Evolutionary conservation across 2,329 filamentous ascomycete species (phyloP).

Genomic region (Verticillium longisporum): DNA sequence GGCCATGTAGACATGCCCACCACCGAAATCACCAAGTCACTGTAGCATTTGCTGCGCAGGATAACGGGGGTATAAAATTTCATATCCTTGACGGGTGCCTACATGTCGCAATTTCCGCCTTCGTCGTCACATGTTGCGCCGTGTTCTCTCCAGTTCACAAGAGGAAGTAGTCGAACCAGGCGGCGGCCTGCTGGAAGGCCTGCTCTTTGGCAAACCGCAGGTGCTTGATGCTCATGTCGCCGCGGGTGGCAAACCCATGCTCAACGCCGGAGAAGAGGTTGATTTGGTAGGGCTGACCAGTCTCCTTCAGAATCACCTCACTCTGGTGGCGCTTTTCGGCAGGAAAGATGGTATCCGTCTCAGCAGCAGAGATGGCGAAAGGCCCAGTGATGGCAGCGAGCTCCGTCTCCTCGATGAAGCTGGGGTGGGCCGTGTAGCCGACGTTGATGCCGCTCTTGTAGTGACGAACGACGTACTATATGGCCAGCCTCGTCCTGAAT

Average conservation of each 20-base stretch:
- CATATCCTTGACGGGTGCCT: not conserved
- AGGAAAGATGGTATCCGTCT: conserved; percentile 62
- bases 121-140: conserved; percentile 32
- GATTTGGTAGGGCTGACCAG: conserved; percentile 63
- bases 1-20: not conserved
- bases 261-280: conserved; percentile 63
- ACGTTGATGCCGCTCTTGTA: conserved; percentile 56
- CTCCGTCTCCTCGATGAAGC: conserved; percentile 63
- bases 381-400: conserved; percentile 59
- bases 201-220: conserved; percentile 71
- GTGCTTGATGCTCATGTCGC: conserved; percentile 49
- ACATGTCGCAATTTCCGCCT: not conserved
- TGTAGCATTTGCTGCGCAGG: not conserved
- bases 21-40: not conserved
- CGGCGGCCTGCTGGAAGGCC: conserved; percentile 70
- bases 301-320: conserved; percentile 54
- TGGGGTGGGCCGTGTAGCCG: conserved; percentile 71
- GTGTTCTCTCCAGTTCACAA: conserved; percentile 20
- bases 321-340: conserved; percentile 55
- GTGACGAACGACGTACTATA: conserved; percentile 59
- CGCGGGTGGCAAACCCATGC: conserved; percentile 71
- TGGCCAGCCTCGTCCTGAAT: not conserved
- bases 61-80: not conserved
- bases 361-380: conserved; percentile 58
- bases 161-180: conserved; percentile 58